Base-by-base conservation (phyloP, 176 grass and related monocot species). In the Saccharum officinarum region DNA sequence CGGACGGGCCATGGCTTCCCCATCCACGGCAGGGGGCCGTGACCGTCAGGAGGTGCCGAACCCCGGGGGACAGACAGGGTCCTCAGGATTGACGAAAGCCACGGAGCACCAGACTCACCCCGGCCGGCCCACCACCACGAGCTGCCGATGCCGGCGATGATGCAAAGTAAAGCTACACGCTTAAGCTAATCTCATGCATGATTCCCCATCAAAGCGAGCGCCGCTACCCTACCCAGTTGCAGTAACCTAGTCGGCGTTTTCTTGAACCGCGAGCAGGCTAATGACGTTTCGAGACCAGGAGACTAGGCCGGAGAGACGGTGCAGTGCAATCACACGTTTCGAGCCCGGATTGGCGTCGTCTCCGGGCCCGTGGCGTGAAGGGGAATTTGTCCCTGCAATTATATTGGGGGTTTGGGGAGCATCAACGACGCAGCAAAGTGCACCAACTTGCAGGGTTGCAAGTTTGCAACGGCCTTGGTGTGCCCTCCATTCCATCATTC, bases 301-400 rank as follows among this genome's bases (percentile, higher is more conserved):
- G 34, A 34, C 33, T 34, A 34, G 33, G 3, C 4, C 3, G 38
- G 13, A 34, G 10, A 54, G 50, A 54, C 55, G 10, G 17, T 52
- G 30, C 11, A 23, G 17, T 52, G 64, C 11, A 37, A 5, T 1
- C 71, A 41, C 46, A 82, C 86, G 86, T 87, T 87, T 87, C 79
- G 79, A 68, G 61, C 71, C 6, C 55, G 72, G 72, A 77, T 87
- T 87, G 79, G 72, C 72, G 20, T 17, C 10, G 22, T 23, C 10
- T 75, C 44, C 8, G 6, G 52, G 46, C 18, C 2, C 14, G 2
- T 17, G 16, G 15, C 23, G 47, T 57, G 63, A 33, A 22, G 25
- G 69, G 69, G 69, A 71, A 71, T 44, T 44, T 42, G 38, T 44
- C 69, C 39, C 47, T 62, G 74, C n/a, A 23, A 44, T 23, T 42